Conservation (phyloP, 2,329 filamentous ascomycete species). For the Dactylellina parvicollis region DNA sequence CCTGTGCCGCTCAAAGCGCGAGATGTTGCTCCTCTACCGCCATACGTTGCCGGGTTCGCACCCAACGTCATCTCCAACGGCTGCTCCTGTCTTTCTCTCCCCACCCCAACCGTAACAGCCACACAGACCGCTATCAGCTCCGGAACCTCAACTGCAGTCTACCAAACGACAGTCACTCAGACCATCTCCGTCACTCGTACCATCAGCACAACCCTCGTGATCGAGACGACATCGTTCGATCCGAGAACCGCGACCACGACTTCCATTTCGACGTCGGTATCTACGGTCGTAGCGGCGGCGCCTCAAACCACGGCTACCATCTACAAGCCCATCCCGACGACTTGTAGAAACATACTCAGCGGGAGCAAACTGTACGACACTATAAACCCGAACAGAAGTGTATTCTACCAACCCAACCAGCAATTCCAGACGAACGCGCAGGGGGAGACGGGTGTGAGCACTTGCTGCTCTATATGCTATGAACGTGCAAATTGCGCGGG, state of each 20-base stretch:
- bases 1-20: slow-evolving; percentile 12
- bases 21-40: slow-evolving; percentile 12
- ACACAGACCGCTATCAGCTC: slow-evolving; percentile 2
- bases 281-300: neutral
- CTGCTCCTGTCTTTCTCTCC: slow-evolving; percentile 27
- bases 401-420: too few species aligned
- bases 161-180: slow-evolving; percentile 10
- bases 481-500: too few species aligned
- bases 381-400: too few species aligned
- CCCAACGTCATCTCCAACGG: slow-evolving; percentile 25
- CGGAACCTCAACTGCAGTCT: neutral
- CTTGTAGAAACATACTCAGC: too few species aligned
- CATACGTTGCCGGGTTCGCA: slow-evolving; percentile 21
- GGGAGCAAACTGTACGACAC: too few species aligned
- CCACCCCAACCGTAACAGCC: slow-evolving; percentile 13
- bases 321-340: neutral
- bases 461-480: too few species aligned
- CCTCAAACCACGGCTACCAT: slow-evolving; percentile 3
- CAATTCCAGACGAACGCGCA: too few species aligned
- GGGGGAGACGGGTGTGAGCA: too few species aligned
- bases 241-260: slow-evolving; percentile 9
- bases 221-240: slow-evolving; percentile 11
- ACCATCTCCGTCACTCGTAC: slow-evolving; percentile 10
- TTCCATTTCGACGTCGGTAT: neutral
- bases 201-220: slow-evolving; percentile 5